phyloP scores from a whole-genome alignment of 1,284 basidiomycete species.

The Ceratobasidium sp. region DNA sequence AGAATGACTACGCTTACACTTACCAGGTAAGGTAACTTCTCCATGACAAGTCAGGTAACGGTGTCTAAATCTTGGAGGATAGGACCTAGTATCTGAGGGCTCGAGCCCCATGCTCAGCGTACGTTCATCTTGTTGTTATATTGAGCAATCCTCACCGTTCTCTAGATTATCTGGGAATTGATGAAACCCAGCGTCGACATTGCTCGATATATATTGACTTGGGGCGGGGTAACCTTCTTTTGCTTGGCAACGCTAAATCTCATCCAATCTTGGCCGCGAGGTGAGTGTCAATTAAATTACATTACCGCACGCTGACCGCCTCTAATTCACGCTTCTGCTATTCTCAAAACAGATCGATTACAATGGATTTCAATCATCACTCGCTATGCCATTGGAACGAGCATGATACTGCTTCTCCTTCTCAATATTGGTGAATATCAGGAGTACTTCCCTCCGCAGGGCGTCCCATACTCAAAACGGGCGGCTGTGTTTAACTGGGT shows the following conservation, averaged over 20 bases:
- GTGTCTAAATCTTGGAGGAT: not conserved
- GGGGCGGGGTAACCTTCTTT: conserved; percentile 6
- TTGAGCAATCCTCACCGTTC: not conserved
- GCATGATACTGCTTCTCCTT: conserved; percentile 2
- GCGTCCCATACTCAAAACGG: not conserved
- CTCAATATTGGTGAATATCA: conserved; percentile 37
- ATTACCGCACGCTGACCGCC: not conserved
- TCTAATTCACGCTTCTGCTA: too few relatives aligned
- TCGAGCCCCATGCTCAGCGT: not conserved
- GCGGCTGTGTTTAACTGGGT: conserved; percentile 29
- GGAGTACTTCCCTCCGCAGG: not conserved
- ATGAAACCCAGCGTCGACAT: not conserved
- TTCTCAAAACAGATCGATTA: conserved; percentile 23
- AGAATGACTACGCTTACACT: conserved; percentile 14
- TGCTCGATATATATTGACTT: conserved; percentile 23
- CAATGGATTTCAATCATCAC: conserved; percentile 26
- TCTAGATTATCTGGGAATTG: not conserved
- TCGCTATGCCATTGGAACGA: conserved; percentile 20
- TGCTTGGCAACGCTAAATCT: conserved; percentile 1
- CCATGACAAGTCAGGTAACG: not conserved
- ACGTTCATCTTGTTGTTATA: not conserved
- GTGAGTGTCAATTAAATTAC: too few relatives aligned
- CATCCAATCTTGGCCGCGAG: conserved; percentile 17
- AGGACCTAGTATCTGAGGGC: too few relatives aligned
- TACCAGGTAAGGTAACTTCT: conserved; percentile 16